Conservation (phyloP, 208 protist species). For the Vickermania spadyakhi region DNA sequence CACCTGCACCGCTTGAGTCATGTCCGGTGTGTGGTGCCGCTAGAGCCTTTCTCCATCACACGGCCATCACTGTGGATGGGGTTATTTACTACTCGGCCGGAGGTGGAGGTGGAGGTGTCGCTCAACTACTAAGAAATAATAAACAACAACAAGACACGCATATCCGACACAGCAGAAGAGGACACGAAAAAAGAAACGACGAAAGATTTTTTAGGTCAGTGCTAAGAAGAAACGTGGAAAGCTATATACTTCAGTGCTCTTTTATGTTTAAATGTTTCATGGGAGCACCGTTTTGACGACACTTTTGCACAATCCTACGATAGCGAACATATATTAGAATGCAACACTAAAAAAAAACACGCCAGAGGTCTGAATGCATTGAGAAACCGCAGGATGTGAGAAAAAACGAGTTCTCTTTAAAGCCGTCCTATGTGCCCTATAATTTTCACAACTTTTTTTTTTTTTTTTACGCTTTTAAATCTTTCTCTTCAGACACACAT, state of each 20-base stretch:
- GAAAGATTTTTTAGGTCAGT: neutral
- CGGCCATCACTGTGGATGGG: constrained; percentile 52
- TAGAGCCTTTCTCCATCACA: constrained; percentile 44
- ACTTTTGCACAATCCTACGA: neutral
- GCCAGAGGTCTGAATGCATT: too few species aligned
- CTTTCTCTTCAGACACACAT: neutral
- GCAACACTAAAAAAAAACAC: neutral
- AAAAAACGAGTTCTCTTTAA: too few species aligned
- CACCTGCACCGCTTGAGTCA: too few species aligned
- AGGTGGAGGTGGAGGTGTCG: constrained; percentile 51
- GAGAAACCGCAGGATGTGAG: too few species aligned
- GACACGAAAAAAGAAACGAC: neutral
- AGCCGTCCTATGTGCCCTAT: neutral
- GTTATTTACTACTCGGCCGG: constrained; percentile 56
- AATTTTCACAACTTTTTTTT: neutral
- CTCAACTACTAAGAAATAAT: constrained; percentile 2
- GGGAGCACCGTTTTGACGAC: too few species aligned
- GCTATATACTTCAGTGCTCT: neutral
- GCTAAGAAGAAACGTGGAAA: neutral
- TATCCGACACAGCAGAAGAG: too few species aligned
- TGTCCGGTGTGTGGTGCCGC: too few species aligned
- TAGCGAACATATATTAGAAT: neutral
- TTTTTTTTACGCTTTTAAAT: neutral
- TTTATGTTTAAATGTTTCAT: too few species aligned
- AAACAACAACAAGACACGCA: constrained; percentile 6